Evolutionary conservation across 164 flowering plant genomes (phyloP).

Genomic region (Platanus orientalis): DNA sequence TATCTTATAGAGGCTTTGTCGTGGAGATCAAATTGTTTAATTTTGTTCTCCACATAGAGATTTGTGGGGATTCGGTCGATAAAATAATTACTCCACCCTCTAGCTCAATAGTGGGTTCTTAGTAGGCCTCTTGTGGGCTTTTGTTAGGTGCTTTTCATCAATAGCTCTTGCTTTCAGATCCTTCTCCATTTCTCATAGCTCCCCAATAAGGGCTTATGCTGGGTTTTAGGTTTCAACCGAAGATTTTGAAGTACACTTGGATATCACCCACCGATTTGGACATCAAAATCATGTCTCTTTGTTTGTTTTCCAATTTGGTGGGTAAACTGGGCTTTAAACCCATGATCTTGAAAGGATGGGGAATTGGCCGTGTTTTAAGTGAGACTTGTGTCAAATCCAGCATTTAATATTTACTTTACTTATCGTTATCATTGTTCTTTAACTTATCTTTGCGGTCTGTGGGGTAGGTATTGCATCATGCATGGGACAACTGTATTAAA

Average conservation of each 20-base stretch:
- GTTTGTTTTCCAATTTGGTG: neutral
- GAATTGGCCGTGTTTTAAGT: too few species aligned
- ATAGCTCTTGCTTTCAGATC: neutral
- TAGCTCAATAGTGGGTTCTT: neutral
- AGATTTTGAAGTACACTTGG: neutral
- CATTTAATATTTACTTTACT: neutral
- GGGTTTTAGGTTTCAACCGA: neutral
- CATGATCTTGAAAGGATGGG: too few species aligned
- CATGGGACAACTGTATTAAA: constrained; percentile 25
- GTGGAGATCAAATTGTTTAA: neutral
- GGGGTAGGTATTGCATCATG: constrained; percentile 4
- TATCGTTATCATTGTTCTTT: neutral
- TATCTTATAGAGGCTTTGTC: too few species aligned
- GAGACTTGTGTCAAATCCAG: too few species aligned
- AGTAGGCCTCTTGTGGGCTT: neutral
- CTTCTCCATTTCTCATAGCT: neutral
- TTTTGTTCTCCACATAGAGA: neutral
- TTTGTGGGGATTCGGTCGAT: neutral
- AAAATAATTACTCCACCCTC: neutral
- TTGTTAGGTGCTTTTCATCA: neutral
- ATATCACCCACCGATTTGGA: neutral
- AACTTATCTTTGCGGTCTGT: constrained; percentile 12
- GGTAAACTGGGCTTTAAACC: neutral
- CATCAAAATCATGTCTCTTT: neutral
- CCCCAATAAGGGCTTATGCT: constrained; percentile 9